Evolutionary conservation across 805 yeast species (phyloP), one percentile per base, ranked within the genome.

Genomic region (Nakazawaea peltata): DNA sequence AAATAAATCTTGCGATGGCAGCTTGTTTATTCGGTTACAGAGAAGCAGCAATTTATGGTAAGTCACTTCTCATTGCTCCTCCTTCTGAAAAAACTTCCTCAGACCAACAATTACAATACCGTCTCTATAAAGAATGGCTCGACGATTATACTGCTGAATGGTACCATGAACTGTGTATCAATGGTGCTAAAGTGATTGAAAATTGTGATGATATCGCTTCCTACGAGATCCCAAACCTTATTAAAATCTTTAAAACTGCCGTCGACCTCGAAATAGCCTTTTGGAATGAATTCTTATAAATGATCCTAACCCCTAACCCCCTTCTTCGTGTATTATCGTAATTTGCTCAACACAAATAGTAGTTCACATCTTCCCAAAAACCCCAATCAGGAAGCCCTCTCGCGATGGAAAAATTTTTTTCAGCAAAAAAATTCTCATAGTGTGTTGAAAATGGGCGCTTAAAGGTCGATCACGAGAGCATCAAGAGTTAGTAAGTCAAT

Each of bases 11-110:
- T 6, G 83, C 90, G 0, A 54, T 81, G 36, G 71, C 85, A 6
- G 92, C 94, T 1, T 83, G 94, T 53, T 55, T 81, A 32, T 69
- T 77, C 50, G 94, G 94, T 1, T 81, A 81, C 50, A 70, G 69
- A 24, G 64, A 69, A 32, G 86, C 87, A 2, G 71, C 74, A 0
- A 28, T 40, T 2, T 56, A 40, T 44, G 71, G 63, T 1, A 28
- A 33, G 14, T 8, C 23, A 10, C 10, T 21, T 7, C 10, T 21
- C 23, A 10, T 10, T 7, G 29, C 15, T 5, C 22, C 10, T 8
- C 11, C 15, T 7, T 14, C 21, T 10, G n/a, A 19, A 5, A n/a
- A 21, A 19, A 7, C 12, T 6, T n/a, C 7, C 13, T 13, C 5
- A 12, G 19, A 15, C 8, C 10, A 14, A 9, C 9, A 51, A 3